These are phyloP conservation scores for Zanthoxylum bungeanum DNA, from an alignment of 345 rosid species.

Conservation along the genomic window DNA sequence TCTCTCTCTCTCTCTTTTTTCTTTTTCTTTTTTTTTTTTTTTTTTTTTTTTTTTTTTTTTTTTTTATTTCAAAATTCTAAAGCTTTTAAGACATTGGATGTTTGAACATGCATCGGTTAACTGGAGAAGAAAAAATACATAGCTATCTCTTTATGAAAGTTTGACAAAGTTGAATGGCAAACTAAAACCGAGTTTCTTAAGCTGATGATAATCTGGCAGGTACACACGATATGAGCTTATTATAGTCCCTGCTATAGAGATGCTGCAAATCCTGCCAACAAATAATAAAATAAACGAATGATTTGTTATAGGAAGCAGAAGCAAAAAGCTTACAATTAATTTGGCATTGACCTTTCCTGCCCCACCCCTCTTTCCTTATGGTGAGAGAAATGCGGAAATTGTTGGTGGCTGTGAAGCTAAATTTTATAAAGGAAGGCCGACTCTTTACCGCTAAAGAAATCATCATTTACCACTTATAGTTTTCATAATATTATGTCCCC, in stretches of 20 bases:
- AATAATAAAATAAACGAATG: slow-evolving; percentile 11
- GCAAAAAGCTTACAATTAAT: neutral
- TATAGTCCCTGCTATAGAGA: slow-evolving; percentile 61
- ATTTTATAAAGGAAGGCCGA: too few species aligned
- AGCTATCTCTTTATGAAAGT: neutral
- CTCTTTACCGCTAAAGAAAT: too few species aligned
- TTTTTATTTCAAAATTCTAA: neutral
- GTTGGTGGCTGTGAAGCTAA: too few species aligned
- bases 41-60: too few species aligned
- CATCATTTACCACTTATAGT: too few species aligned
- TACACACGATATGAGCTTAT: slow-evolving; percentile 13
- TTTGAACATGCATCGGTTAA: neutral
- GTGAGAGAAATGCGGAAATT: neutral
- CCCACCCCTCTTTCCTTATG: neutral
- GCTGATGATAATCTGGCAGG: slow-evolving; percentile 12
- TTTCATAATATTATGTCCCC: too few species aligned
- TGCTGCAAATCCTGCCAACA: slow-evolving; percentile 61
- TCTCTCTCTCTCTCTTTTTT: too few species aligned
- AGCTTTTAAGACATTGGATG: neutral
- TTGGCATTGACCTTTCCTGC: neutral
- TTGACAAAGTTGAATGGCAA: neutral
- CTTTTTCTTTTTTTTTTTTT: too few species aligned
- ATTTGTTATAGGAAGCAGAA: neutral
- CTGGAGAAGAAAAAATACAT: neutral
- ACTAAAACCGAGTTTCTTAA: slow-evolving; percentile 2